These are phyloP conservation scores for Phytophthora agathidicida DNA, from an alignment of 352 stramenopile genomes.

Conservation along the genomic window DNA sequence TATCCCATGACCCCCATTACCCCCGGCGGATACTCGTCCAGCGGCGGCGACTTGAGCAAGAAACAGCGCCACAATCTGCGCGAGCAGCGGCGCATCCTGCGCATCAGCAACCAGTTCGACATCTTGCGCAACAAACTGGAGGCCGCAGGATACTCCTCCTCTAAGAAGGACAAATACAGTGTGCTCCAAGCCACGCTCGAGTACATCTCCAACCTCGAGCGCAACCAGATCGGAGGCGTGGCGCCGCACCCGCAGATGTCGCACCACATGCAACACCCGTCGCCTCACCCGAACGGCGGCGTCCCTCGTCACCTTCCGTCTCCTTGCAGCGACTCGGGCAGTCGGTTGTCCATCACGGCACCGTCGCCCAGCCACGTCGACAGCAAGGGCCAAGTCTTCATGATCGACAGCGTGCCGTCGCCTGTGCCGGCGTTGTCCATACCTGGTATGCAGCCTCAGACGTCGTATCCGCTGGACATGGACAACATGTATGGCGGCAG, in stretches of 20 bases:
- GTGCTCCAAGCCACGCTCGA: slow-evolving; percentile 84
- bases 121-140: slow-evolving; percentile 82
- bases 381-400: slow-evolving; percentile 61
- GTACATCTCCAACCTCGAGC: slow-evolving; percentile 81
- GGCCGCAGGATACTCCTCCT: slow-evolving; percentile 66
- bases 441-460: slow-evolving; percentile 53
- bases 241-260: slow-evolving; percentile 17
- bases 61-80: slow-evolving; percentile 87
- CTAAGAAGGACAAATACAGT: slow-evolving; percentile 89
- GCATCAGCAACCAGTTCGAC: slow-evolving; percentile 87
- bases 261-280: slow-evolving; percentile 36
- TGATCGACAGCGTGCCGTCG: slow-evolving; percentile 82
- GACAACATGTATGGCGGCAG: slow-evolving; percentile 44
- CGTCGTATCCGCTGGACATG: slow-evolving; percentile 70
- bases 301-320: slow-evolving; percentile 40
- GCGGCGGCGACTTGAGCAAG: slow-evolving; percentile 69
- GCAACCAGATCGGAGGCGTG: slow-evolving; percentile 50
- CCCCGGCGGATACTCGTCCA: slow-evolving; percentile 52
- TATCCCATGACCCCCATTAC: slow-evolving; percentile 67
- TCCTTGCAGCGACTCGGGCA: slow-evolving; percentile 27
- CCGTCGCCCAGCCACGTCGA: slow-evolving; percentile 42
- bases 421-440: slow-evolving; percentile 74
- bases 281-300: slow-evolving; percentile 15
- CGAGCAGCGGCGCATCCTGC: slow-evolving; percentile 80
- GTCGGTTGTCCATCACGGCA: slow-evolving; percentile 57